Evolutionary conservation across 2,329 filamentous ascomycete species (phyloP), one percentile per base, ranked within the genome.

Genomic region (Helotiales sp.): DNA sequence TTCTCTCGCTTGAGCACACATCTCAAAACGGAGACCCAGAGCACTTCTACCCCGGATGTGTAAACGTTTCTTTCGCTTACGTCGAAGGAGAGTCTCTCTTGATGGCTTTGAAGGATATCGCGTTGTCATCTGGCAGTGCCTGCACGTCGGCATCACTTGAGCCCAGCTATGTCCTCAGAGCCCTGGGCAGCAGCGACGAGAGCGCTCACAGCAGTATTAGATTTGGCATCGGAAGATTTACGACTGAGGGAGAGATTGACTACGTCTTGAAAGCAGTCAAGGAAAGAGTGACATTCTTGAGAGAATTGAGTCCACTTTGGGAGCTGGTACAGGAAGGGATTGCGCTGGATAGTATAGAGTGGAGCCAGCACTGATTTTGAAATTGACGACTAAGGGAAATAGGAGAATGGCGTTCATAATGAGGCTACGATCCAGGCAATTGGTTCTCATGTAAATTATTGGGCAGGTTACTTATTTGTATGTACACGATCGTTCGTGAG

Each of bases 71-170:
- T 0, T 99, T 99, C 71, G 93, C 95, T 31, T 99, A 99, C 70
- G 92, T 99, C 4, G 95, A 99, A 76, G 95, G 95, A 66, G 95
- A 99, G 76, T 98, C 95, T 2, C 87, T 99, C 1, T 82, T 99
- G 63, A 99, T 99, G 95, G 95, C 95, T 0, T 79, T 99, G 46
- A 99, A 99, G 77, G 95, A 99, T 67, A 97, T 99, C 74, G 95
- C 95, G 0, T 79, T 99, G 33, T 98, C 93, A 6, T 99, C 95
- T 0, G 95, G 95, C 57, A 97, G 92, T 70, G 95, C 95, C 5
- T 99, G 95, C 77, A 99, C 95, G 2, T 98, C 93, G 4, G 95
- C 95, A 0, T 99, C 95, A 1, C 79, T 99, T 31, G 95, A 99
- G 74, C 95, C 95, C 15, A 96, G 91, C 73, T 99, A 99, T 73